phyloP scores from a whole-genome alignment of 83 land plant genomes.

The Diphasiastrum complanatum region DNA sequence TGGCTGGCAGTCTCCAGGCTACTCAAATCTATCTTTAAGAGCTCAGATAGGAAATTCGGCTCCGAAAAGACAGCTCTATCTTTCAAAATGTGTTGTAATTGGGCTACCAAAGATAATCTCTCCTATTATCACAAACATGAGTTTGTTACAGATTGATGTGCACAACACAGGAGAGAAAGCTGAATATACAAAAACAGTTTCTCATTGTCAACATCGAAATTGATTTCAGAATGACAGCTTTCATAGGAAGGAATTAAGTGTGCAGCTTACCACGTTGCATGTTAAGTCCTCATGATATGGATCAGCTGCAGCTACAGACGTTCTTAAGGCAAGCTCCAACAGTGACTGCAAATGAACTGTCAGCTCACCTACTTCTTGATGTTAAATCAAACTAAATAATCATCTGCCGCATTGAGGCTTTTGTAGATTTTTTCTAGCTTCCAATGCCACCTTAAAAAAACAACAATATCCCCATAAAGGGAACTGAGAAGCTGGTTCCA shows the following conservation, averaged over 20 bases:
- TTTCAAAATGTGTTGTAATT: constrained; percentile 38
- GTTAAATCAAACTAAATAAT: no score
- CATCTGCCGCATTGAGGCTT: background rate
- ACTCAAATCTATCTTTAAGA: background rate
- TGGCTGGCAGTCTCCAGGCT: constrained; percentile 34
- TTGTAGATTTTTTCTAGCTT: background rate
- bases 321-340: constrained; percentile 90
- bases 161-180: background rate
- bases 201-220: constrained; percentile 6
- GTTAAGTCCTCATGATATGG: constrained; percentile 89
- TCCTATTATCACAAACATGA: background rate
- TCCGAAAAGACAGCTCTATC: constrained; percentile 19
- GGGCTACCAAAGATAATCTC: constrained; percentile 22
- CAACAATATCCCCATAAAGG: background rate
- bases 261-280: constrained; percentile 66
- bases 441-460: background rate
- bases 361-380: no score
- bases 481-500: background rate
- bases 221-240: background rate
- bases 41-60: background rate
- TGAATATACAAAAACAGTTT: no score
- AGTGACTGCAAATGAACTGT: constrained; percentile 62
- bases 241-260: background rate
- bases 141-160: background rate
- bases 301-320: constrained; percentile 89